Percentiles rank a stretch among this genome's conserved stretches.
Conservation (phyloP, 148 eudicot species). For the Persicaria maculosa region DNA sequence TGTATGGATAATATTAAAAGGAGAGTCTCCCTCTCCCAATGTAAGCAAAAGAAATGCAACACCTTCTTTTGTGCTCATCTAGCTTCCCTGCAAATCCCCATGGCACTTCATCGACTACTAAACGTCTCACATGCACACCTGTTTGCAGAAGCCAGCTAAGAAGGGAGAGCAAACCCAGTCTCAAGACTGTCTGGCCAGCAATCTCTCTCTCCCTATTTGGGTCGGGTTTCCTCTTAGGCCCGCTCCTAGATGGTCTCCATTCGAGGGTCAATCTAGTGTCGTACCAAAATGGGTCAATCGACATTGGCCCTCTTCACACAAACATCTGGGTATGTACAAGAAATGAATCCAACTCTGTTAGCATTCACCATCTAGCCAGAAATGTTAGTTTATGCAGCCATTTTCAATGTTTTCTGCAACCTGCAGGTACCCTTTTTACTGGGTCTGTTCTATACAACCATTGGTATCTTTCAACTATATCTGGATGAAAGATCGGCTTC, state of each 20-base stretch:
- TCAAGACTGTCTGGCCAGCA: slow-evolving; percentile 27
- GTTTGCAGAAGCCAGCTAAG: slow-evolving; percentile 26
- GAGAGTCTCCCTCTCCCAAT: not conserved
- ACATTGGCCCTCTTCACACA: slow-evolving; percentile 77
- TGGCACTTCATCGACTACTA: not conserved
- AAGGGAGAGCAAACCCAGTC: slow-evolving; percentile 16
- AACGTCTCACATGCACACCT: not conserved
- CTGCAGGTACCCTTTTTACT: slow-evolving; percentile 70
- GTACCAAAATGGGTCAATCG: slow-evolving; percentile 61
- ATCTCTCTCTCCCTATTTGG: slow-evolving; percentile 47
- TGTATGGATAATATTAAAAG: not conserved
- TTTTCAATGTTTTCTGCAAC: not conserved
- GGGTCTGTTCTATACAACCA: slow-evolving; percentile 58
- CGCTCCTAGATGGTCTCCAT: slow-evolving; percentile 71
- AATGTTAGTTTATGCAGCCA: not conserved
- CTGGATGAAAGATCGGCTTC: slow-evolving; percentile 44
- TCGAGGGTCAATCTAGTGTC: slow-evolving; percentile 64
- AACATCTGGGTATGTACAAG: slow-evolving; percentile 50
- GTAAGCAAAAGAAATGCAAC: slow-evolving; percentile 10
- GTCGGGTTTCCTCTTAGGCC: slow-evolving; percentile 64
- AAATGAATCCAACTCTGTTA: not conserved
- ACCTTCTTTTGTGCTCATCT: not conserved
- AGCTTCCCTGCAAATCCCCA: not conserved
- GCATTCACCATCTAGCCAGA: not conserved
- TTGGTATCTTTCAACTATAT: slow-evolving; percentile 63